These are phyloP conservation scores for Pseudocercospora eumusae DNA, from an alignment of 2,329 filamentous ascomycete species.

Conservation along the genomic window DNA sequence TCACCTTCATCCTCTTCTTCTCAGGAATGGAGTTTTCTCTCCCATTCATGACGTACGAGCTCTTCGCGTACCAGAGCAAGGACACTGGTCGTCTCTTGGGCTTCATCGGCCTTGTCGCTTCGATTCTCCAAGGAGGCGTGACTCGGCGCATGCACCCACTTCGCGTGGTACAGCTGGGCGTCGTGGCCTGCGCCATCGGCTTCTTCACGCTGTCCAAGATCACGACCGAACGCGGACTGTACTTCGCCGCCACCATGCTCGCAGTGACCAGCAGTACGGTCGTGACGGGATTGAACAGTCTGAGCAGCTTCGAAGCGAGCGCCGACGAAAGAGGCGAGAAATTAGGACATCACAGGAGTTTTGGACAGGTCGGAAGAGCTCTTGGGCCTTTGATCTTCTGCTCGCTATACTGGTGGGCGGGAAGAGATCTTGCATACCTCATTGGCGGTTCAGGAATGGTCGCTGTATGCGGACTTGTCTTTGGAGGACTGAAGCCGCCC, in stretches of 20 bases:
- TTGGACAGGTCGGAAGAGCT: conserved; percentile 83
- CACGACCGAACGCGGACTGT: conserved; percentile 68
- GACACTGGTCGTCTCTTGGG: conserved; percentile 85
- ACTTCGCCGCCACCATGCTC: conserved; percentile 77
- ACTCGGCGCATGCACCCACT: conserved; percentile 82
- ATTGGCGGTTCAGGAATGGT: conserved; percentile 80
- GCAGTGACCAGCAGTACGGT: conserved; percentile 92
- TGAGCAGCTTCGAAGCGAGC: conserved; percentile 85
- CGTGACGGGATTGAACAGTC: conserved; percentile 86
- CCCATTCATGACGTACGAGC: conserved; percentile 94
- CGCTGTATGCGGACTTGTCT: conserved; percentile 69
- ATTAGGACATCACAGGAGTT: conserved; percentile 76
- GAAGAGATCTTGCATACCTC: conserved; percentile 78
- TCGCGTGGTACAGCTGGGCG: conserved; percentile 74
- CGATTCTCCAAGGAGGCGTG: conserved; percentile 88
- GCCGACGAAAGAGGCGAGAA: conserved; percentile 81
- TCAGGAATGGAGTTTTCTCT: conserved; percentile 97
- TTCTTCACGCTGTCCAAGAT: conserved; percentile 78
- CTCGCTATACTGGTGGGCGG: conserved; percentile 97
- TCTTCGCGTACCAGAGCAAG: conserved; percentile 78
- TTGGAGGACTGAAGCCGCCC: conserved; percentile 70
- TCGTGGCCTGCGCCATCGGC: conserved; percentile 72
- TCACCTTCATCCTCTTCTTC: conserved; percentile 93
- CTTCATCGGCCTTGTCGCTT: conserved; percentile 87
- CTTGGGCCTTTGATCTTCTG: conserved; percentile 89